phyloP scores from a whole-genome alignment of 257 asterid genomes.

The Leonotis leonurus region DNA sequence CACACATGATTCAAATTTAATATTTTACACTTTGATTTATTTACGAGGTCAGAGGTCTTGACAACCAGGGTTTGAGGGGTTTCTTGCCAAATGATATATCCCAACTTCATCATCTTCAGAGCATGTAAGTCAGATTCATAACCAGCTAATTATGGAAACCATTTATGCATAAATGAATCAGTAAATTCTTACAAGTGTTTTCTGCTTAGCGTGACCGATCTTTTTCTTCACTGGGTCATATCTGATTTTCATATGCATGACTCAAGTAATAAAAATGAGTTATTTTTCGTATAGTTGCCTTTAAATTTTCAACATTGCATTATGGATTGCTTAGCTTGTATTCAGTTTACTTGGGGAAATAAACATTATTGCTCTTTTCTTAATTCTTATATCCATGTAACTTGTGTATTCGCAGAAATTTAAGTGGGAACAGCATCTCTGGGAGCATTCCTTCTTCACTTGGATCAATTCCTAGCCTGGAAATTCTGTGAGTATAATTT shows the following conservation, averaged over 20 bases:
- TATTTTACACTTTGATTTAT: slow-evolving; percentile 8
- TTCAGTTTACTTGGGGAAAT: not conserved
- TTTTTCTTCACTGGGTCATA: not conserved
- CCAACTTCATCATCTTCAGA: slow-evolving; percentile 75
- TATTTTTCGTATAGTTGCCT: too few species aligned
- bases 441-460: slow-evolving; percentile 78
- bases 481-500: slow-evolving; percentile 55
- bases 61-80: slow-evolving; percentile 92
- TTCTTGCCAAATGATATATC: slow-evolving; percentile 69
- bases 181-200: not conserved
- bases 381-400: not conserved
- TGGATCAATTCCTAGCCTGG: slow-evolving; percentile 56
- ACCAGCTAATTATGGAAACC: too few species aligned
- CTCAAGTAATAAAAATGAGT: too few species aligned
- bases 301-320: too few species aligned
- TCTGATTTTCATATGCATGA: too few species aligned
- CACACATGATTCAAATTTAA: not conserved
- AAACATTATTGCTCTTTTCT: not conserved
- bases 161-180: too few species aligned
- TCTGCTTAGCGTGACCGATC: not conserved
- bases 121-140: slow-evolving; percentile 64
- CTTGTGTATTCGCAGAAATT: slow-evolving; percentile 54
- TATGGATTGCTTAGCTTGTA: not conserved
- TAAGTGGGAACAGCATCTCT: slow-evolving; percentile 82
- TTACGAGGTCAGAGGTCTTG: slow-evolving; percentile 70